Evolutionary conservation across 2,329 filamentous ascomycete genomes (phyloP).

Genomic region (Neonectria sp.): DNA sequence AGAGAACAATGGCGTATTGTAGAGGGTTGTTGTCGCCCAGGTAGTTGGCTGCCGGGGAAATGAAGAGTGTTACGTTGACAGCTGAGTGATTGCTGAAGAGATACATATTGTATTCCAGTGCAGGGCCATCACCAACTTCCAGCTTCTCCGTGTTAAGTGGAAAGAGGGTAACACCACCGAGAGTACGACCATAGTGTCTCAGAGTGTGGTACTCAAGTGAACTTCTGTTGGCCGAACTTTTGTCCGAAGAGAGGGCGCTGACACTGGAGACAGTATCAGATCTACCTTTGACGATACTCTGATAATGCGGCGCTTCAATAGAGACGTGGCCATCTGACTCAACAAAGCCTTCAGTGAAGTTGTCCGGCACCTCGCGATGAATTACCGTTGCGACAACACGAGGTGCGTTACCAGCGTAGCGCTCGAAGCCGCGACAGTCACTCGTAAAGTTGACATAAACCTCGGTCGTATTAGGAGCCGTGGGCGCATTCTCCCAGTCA

Average conservation of each 20-base stretch:
- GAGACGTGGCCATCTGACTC: constrained; percentile 72
- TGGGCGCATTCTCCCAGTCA: constrained; percentile 56
- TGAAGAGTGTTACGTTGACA: constrained; percentile 61
- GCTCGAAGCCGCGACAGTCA: constrained; percentile 59
- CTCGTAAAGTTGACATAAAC: constrained; percentile 69
- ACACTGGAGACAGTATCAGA: constrained; percentile 1
- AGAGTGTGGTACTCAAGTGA: constrained; percentile 64
- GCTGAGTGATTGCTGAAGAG: constrained; percentile 68
- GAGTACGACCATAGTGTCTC: constrained; percentile 69
- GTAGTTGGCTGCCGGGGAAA: constrained; percentile 69
- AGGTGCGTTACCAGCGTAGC: constrained; percentile 57
- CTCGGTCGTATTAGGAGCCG: constrained; percentile 57
- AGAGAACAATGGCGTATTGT: not conserved
- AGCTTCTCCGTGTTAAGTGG: constrained; percentile 67
- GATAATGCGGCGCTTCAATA: constrained; percentile 69
- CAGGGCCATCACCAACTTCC: constrained; percentile 63
- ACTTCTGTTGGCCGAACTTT: constrained; percentile 54
- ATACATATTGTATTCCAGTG: constrained; percentile 74
- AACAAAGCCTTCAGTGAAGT: constrained; percentile 72
- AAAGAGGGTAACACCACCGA: constrained; percentile 70
- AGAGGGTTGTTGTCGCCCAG: constrained; percentile 65
- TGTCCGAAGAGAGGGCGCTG: not conserved
- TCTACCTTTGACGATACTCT: constrained; percentile 54
- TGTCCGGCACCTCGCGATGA: constrained; percentile 62
- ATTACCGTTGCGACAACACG: constrained; percentile 70